Evolutionary conservation across 192 early-diverging fungal species (phyloP), one percentile per base, ranked within the genome.

Genomic region (Spizellomyces sp.): DNA sequence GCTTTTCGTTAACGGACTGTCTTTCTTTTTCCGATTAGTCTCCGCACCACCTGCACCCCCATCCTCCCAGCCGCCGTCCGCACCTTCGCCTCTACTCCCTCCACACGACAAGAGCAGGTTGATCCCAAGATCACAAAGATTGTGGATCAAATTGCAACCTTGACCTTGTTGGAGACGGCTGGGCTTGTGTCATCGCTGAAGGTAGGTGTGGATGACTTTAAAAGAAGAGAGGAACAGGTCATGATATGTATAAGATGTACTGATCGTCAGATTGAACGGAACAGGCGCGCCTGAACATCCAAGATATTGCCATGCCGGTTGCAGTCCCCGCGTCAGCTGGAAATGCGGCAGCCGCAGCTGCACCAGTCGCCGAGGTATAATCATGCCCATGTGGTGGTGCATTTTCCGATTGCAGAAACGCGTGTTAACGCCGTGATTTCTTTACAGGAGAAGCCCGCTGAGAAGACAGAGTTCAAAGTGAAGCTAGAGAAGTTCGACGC

Each of bases 401-500:
- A 71, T 22, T 27, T 1, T 60, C 65, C 48, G 19, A 66, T 52
- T 15, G 15, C 48, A 21, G 19, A 1, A 36, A 50, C 17, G 10
- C 21, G 50, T 41, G 85, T 77, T 36, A 36, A 36, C 27, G 27
- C 27, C 27, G 88, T 92, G 83, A 36, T 36, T 36, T 36, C 0
- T 36, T 36, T 36, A 2, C 27, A 36, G 27, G 94, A 94, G 73
- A 95, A 96, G 84, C 84, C 92, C 27, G 89, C 79, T 2, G 97
- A 95, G 69, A 95, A 96, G 90, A 93, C 94, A 21, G 89, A 91
- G 66, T 97, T 99, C 86, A 94, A 87, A 76, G 92, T 99, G 69
- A 99, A 91, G 84, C 88, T 99, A 44, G 94, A 95, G 68, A 95
- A 94, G 90, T 91, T 96, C 67, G 94, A 97, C 73, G 90, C 95